Evolutionary conservation across 305 asterid species (phyloP).

Genomic region (Fraxinus nigra): DNA sequence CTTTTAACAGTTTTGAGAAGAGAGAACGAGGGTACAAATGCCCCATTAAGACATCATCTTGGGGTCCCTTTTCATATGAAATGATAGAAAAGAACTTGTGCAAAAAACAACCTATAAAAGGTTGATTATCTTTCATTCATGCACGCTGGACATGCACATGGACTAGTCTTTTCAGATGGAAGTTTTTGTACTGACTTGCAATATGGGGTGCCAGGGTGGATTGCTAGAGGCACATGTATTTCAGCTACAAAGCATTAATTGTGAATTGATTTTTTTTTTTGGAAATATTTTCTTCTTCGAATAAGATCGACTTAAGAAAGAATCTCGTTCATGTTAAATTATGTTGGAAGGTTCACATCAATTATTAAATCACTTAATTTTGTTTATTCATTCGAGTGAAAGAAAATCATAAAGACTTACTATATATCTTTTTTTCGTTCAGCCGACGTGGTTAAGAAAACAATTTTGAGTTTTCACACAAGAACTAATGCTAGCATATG

Average conservation of each 20-base stretch:
- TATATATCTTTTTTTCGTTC: not conserved
- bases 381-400: not conserved
- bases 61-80: slow-evolving; percentile 27
- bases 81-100: slow-evolving; percentile 33
- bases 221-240: not conserved
- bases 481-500: not conserved
- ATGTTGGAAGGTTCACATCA: not conserved
- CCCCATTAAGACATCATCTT: slow-evolving; percentile 33
- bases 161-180: not conserved
- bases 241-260: not conserved
- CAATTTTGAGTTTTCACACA: not conserved
- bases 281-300: not conserved
- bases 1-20: slow-evolving; percentile 9
- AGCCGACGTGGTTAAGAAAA: not conserved
- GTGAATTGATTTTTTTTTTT: not conserved
- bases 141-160: slow-evolving; percentile 24
- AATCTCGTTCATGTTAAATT: not conserved
- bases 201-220: not conserved
- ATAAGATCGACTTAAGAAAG: not conserved
- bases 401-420: not conserved
- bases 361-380: not conserved
- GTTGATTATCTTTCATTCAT: slow-evolving; percentile 21
- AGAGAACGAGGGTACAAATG: slow-evolving; percentile 22
- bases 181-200: slow-evolving; percentile 11
- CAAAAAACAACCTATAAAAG: slow-evolving; percentile 19